A percentile compares a stretch with the other conserved stretches of the same genome.
Evolutionary conservation across 1,139 yeast species (phyloP).

Genomic region (Magnusiomyces paraingens): DNA sequence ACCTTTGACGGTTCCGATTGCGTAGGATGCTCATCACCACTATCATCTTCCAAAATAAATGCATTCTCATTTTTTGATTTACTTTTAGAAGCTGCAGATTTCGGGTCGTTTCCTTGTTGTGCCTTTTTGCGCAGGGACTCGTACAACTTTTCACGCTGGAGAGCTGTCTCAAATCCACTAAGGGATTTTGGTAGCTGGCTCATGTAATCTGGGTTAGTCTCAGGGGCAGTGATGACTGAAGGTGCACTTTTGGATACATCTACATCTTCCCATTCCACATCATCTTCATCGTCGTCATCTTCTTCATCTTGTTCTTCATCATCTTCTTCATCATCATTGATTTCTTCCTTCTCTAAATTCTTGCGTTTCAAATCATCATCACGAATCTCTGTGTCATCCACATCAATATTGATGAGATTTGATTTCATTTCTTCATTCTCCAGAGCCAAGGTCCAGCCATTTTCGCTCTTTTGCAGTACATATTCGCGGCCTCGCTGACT

Average conservation of each 20-base stretch:
- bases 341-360: constrained; percentile 26
- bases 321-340: constrained; percentile 39
- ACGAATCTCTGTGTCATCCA: constrained; percentile 19
- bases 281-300: constrained; percentile 38
- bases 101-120: background rate
- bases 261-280: constrained; percentile 61
- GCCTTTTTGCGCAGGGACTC: constrained; percentile 18
- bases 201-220: background rate
- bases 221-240: background rate
- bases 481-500: constrained; percentile 78
- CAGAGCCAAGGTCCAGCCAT: constrained; percentile 82
- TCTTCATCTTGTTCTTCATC: constrained; percentile 21
- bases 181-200: constrained; percentile 19
- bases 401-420: constrained; percentile 10
- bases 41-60: constrained; percentile 18
- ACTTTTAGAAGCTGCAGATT: background rate
- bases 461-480: constrained; percentile 64
- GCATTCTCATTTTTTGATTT: constrained; percentile 12
- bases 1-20: background rate
- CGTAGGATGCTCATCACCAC: constrained; percentile 15
- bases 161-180: constrained; percentile 24
- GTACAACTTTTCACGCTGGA: constrained; percentile 26
- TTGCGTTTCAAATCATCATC: constrained; percentile 40
- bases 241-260: constrained; percentile 21
- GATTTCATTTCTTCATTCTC: constrained; percentile 34